These are phyloP conservation scores for Chaetomium strumarium DNA, from an alignment of 2,329 filamentous ascomycete species.

Conservation along the genomic window DNA sequence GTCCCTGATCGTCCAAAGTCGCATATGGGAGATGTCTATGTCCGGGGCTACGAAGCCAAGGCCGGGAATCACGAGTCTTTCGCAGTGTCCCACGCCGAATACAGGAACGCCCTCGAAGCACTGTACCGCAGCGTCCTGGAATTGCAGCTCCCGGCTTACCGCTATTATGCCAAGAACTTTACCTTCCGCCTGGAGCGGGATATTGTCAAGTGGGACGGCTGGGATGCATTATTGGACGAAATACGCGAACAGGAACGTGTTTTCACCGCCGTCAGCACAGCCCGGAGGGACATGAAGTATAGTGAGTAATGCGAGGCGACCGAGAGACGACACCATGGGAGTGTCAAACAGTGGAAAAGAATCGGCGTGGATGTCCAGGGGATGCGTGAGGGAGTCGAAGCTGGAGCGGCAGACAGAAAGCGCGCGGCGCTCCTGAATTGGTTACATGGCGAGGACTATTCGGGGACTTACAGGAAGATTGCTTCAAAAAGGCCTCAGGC, in stretches of 20 bases:
- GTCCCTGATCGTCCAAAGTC: neutral
- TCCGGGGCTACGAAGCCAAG: neutral
- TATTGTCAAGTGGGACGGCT: neutral
- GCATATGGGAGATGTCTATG: constrained; percentile 8
- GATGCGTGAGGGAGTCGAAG: neutral
- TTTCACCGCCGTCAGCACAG: neutral
- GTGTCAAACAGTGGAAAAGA: neutral
- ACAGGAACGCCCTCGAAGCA: neutral
- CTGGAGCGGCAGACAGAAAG: neutral
- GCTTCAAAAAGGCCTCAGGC: neutral
- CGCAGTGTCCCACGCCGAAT: neutral
- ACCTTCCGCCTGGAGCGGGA: neutral
- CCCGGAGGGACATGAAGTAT: neutral
- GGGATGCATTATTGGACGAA: neutral
- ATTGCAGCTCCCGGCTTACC: neutral
- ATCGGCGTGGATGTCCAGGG: neutral
- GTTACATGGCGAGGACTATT: neutral
- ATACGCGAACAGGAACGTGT: neutral
- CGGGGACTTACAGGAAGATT: neutral
- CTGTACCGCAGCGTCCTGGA: neutral
- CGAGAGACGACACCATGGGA: neutral
- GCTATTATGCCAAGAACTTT: neutral
- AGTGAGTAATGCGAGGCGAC: neutral
- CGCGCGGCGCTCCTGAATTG: neutral
- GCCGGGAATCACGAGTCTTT: neutral